phyloP scores from a whole-genome alignment of 1,284 basidiomycete genomes.

The Phenoliferia sp. region DNA sequence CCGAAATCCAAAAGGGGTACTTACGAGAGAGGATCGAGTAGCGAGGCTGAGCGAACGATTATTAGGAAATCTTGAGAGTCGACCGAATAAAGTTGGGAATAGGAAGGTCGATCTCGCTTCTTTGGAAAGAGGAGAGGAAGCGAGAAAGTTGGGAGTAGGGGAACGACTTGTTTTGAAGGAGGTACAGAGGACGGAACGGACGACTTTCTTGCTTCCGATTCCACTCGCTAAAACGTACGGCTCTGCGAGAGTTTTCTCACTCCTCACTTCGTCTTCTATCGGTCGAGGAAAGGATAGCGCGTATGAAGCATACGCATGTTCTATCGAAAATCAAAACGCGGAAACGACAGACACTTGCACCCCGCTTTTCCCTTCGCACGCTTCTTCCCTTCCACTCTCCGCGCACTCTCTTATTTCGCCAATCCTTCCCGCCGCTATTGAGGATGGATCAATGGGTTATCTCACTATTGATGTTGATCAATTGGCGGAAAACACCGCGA shows the following conservation, averaged over 20 bases:
- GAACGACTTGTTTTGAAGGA: slow-evolving; percentile 16
- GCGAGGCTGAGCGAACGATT: slow-evolving; percentile 6
- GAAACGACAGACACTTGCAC: slow-evolving; percentile 1
- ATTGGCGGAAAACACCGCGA: background rate
- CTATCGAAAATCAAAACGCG: background rate
- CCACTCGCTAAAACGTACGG: slow-evolving; percentile 11
- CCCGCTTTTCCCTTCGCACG: slow-evolving; percentile 10
- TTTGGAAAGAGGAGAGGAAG: slow-evolving; percentile 6
- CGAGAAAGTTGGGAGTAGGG: background rate
- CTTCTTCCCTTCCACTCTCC: slow-evolving; percentile 15
- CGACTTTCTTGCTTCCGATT: slow-evolving; percentile 11
- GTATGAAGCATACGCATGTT: slow-evolving; percentile 21
- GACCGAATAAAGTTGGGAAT: background rate
- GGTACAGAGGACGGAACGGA: background rate
- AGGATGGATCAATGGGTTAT: slow-evolving; percentile 9
- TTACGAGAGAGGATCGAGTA: slow-evolving; percentile 11
- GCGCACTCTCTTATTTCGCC: slow-evolving; percentile 17
- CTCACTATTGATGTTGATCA: slow-evolving; percentile 13
- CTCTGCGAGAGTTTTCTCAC: slow-evolving; percentile 11
- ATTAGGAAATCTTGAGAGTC: slow-evolving; percentile 14
- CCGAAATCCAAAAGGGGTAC: slow-evolving; percentile 12
- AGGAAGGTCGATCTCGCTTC: slow-evolving; percentile 1
- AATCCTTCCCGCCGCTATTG: slow-evolving; percentile 14
- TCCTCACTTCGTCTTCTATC: slow-evolving; percentile 18
- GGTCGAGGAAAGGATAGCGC: slow-evolving; percentile 5